Evolutionary conservation across 257 asterid genomes (phyloP).

Genomic region (Petrea volubilis): DNA sequence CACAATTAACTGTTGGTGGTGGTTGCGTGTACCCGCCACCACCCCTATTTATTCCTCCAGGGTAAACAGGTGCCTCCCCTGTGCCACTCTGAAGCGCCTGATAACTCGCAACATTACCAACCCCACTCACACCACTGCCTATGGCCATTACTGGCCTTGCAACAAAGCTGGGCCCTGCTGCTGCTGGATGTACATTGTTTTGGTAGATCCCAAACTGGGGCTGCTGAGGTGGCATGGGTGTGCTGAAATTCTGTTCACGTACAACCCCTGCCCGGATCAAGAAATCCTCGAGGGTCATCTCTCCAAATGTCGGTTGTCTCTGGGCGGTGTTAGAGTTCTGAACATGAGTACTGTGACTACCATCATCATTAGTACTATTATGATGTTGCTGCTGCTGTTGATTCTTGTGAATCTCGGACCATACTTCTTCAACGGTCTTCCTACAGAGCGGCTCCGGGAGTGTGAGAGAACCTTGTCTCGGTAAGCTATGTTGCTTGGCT

Average conservation of each 20-base stretch:
- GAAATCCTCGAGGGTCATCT: slow-evolving; percentile 89
- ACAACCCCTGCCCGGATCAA: slow-evolving; percentile 73
- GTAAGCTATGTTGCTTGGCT: slow-evolving; percentile 45
- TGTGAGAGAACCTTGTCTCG: slow-evolving; percentile 65
- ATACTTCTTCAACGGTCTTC: slow-evolving; percentile 81
- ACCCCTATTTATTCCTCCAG: slow-evolving; percentile 43
- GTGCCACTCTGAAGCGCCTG: slow-evolving; percentile 39
- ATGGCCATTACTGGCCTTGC: slow-evolving; percentile 38
- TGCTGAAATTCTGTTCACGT: slow-evolving; percentile 37
- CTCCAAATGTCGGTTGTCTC: slow-evolving; percentile 60
- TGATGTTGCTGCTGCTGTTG: slow-evolving; percentile 19
- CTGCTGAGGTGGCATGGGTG: slow-evolving; percentile 32
- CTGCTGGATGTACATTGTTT: slow-evolving; percentile 19
- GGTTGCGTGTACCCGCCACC: slow-evolving; percentile 41
- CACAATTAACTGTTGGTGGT: slow-evolving; percentile 25
- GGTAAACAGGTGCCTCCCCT: slow-evolving; percentile 32
- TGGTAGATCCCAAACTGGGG: slow-evolving; percentile 44
- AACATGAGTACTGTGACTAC: not conserved
- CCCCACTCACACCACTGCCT: slow-evolving; percentile 23
- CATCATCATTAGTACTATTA: slow-evolving; percentile 1
- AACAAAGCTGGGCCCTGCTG: slow-evolving; percentile 28
- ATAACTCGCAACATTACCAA: slow-evolving; percentile 15
- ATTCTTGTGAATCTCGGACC: slow-evolving; percentile 62
- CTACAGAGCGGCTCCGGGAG: slow-evolving; percentile 61
- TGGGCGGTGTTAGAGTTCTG: slow-evolving; percentile 36